Conservation (phyloP, 805 yeast genomes). For the Candida multigemmis region DNA sequence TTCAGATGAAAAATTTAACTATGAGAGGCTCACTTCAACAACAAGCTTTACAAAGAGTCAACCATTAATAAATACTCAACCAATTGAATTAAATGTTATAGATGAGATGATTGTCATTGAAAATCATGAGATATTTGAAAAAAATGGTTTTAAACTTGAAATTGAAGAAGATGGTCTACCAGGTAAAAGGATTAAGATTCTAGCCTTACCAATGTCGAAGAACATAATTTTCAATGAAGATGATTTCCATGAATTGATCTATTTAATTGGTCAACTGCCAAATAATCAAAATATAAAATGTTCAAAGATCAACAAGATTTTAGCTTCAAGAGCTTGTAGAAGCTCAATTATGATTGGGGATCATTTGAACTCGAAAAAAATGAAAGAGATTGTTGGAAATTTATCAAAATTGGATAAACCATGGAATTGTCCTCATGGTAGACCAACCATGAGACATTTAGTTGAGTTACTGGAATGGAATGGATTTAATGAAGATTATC, state of each 20-base stretch:
- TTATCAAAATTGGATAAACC: slow-evolving; percentile 76
- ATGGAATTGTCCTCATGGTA: slow-evolving; percentile 96
- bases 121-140: slow-evolving; percentile 44
- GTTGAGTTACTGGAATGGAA: slow-evolving; percentile 36
- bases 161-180: slow-evolving; percentile 43
- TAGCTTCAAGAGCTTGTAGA: slow-evolving; percentile 94
- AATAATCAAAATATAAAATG: slow-evolving; percentile 37
- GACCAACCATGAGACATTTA: slow-evolving; percentile 93
- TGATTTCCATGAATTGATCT: slow-evolving; percentile 74
- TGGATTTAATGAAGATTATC: slow-evolving; percentile 8
- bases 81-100: slow-evolving; percentile 62
- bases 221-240: slow-evolving; percentile 53
- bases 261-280: slow-evolving; percentile 30
- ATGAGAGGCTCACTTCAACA: slow-evolving; percentile 52
- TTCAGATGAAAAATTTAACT: slow-evolving; percentile 90
- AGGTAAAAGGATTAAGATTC: slow-evolving; percentile 47
- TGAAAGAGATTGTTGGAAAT: slow-evolving; percentile 62
- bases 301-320: slow-evolving; percentile 71
- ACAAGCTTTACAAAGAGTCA: slow-evolving; percentile 54
- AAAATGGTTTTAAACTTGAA: slow-evolving; percentile 68
- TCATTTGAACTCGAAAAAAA: slow-evolving; percentile 45
- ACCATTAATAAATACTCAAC: slow-evolving; percentile 48
- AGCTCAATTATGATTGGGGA: slow-evolving; percentile 91
- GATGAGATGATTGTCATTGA: slow-evolving; percentile 72
- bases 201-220: slow-evolving; percentile 68